These are phyloP conservation scores for Begonia masoniana DNA, from an alignment of 306 rosid genomes.

Conservation along the genomic window DNA sequence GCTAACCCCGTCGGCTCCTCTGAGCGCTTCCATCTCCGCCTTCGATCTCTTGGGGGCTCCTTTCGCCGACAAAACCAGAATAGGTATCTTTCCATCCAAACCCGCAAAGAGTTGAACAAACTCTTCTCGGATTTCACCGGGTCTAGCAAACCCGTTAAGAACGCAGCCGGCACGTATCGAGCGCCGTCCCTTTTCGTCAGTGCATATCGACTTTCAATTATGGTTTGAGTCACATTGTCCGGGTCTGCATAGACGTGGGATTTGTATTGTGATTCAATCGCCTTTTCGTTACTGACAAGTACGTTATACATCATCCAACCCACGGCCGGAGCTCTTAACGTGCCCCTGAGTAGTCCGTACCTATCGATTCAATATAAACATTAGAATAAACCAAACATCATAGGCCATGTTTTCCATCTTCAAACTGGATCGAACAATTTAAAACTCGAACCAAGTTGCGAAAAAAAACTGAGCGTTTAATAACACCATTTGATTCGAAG, in stretches of 20 bases:
- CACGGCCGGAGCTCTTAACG: conserved; percentile 86
- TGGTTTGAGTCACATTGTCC: conserved; percentile 62
- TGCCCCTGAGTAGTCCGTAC: conserved; percentile 80
- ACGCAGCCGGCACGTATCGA: conserved; percentile 77
- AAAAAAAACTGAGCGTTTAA: too few species aligned
- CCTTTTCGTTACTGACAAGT: conserved; percentile 84
- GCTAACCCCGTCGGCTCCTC: conserved; percentile 72
- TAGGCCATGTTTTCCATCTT: too few species aligned
- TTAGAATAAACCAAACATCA: too few species aligned
- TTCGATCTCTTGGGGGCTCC: conserved; percentile 88
- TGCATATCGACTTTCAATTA: conserved; percentile 68
- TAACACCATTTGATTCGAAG: too few species aligned
- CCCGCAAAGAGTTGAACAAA: conserved; percentile 66
- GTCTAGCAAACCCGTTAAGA: conserved; percentile 72
- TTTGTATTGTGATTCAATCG: conserved; percentile 84
- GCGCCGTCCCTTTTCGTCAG: conserved; percentile 77
- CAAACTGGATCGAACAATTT: too few species aligned
- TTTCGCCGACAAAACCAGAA: conserved; percentile 54
- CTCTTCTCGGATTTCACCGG: conserved; percentile 72
- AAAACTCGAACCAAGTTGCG: too few species aligned
- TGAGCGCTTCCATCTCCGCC: conserved; percentile 93
- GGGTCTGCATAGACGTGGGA: conserved; percentile 88
- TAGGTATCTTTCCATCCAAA: conserved; percentile 54
- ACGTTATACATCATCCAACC: conserved; percentile 98
- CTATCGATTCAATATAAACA: conserved; percentile 21